These are phyloP conservation scores for Nadsonia commutata DNA, from an alignment of 1,139 yeast species.

Conservation along the genomic window DNA sequence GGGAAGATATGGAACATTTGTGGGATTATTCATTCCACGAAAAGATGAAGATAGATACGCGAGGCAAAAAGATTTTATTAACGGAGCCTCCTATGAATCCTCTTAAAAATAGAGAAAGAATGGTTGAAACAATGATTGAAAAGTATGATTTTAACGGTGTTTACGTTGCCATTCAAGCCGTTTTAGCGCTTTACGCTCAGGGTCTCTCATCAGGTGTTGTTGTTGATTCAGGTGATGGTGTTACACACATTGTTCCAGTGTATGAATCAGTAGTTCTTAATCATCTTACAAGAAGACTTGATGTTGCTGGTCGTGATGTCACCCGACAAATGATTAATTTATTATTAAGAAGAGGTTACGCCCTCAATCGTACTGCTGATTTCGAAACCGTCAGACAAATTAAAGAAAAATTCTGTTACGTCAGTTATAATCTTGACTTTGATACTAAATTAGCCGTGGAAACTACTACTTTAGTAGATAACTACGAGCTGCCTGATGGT, in stretches of 20 bases:
- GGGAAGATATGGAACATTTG: conserved; percentile 97
- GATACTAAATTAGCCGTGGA: conserved; percentile 82
- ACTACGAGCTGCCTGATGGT: conserved; percentile 92
- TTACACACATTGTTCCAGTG: conserved; percentile 95
- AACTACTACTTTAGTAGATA: conserved; percentile 84
- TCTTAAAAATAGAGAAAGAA: conserved; percentile 74
- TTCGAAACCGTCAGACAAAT: conserved; percentile 97
- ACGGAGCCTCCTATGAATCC: conserved; percentile 99
- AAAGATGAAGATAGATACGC: conserved; percentile 63
- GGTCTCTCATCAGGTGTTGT: conserved; percentile 97
- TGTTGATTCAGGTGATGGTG: conserved; percentile 92
- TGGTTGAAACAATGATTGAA: conserved; percentile 97
- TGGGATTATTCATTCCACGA: conserved; percentile 98
- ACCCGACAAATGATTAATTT: conserved; percentile 85
- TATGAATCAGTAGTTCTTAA: conserved; percentile 91
- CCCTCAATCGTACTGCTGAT: conserved; percentile 96
- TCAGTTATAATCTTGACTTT: conserved; percentile 80
- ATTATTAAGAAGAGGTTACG: conserved; percentile 88
- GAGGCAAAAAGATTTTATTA: conserved; percentile 66
- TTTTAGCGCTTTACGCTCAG: conserved; percentile 90
- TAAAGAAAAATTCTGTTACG: conserved; percentile 90
- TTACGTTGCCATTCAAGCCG: conserved; percentile 97
- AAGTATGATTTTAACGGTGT: conserved; percentile 92
- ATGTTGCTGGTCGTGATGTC: conserved; percentile 97
- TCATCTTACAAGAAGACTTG: conserved; percentile 82